Conservation (phyloP, 306 rosid species). For the Rubus parviflorus region DNA sequence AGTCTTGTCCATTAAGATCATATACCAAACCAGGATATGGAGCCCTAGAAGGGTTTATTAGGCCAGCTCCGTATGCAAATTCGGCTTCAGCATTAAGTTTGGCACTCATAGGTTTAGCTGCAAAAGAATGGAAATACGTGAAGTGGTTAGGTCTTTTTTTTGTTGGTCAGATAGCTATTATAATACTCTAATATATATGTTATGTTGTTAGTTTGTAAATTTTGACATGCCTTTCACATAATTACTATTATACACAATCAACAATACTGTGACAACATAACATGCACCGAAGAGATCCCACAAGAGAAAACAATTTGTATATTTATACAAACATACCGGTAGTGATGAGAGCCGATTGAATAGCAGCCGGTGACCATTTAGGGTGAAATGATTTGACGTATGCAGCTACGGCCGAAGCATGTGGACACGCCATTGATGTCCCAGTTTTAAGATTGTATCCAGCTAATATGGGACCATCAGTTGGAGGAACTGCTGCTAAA, state of each 20-base stretch:
- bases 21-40: conserved; percentile 49
- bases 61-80: conserved; percentile 51
- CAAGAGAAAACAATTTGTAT: not conserved
- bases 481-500: conserved; percentile 46
- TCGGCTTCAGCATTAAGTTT: conserved; percentile 26
- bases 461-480: not conserved
- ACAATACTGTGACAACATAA: no score
- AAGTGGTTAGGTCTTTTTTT: not conserved
- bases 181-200: no score
- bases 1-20: conserved; percentile 34
- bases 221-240: no score
- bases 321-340: conserved; percentile 28
- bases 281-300: no score
- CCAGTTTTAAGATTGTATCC: not conserved
- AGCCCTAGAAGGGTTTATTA: conserved; percentile 39
- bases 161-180: not conserved
- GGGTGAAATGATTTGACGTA: conserved; percentile 54
- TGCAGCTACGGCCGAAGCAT: conserved; percentile 43
- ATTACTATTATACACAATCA: no score
- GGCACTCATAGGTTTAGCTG: conserved; percentile 37
- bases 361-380: conserved; percentile 51
- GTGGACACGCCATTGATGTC: conserved; percentile 66
- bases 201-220: no score
- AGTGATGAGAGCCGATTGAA: conserved; percentile 48
- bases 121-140: not conserved